Conservation (phyloP, 2,329 filamentous ascomycete species). For the Aureobasidium sp. region DNA sequence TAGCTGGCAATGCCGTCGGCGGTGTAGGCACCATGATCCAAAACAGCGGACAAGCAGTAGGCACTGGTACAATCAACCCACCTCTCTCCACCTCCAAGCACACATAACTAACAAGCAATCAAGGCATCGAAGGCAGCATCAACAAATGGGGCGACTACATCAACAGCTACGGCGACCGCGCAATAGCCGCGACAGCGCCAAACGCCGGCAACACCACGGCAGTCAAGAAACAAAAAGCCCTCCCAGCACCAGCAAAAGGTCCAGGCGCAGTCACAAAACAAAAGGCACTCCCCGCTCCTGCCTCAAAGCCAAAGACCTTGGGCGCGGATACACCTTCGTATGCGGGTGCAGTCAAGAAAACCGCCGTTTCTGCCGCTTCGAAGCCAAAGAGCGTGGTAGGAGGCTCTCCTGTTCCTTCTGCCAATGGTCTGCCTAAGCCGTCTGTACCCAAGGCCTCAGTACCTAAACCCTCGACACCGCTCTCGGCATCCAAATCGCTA, state of each 20-base stretch:
- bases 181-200: constrained; percentile 28
- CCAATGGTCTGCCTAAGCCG: background rate
- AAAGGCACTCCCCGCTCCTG: constrained; percentile 17
- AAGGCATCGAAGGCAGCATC: constrained; percentile 31
- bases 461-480: background rate
- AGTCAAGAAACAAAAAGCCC: constrained; percentile 17
- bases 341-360: background rate
- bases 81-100: background rate
- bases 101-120: constrained; percentile 19
- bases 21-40: constrained; percentile 30
- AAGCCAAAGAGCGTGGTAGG: background rate
- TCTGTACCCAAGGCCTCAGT: background rate
- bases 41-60: constrained; percentile 27
- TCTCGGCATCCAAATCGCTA: background rate
- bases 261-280: constrained; percentile 15
- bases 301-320: constrained; percentile 21
- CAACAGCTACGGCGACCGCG: constrained; percentile 29
- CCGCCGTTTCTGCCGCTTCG: background rate
- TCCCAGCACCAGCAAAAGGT: constrained; percentile 15
- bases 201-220: constrained; percentile 22
- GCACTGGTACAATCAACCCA: constrained; percentile 24
- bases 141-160: constrained; percentile 29
- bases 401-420: background rate
- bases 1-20: constrained; percentile 33
- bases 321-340: constrained; percentile 1